Evolutionary conservation across 208 protist species (phyloP).

Genomic region (Wallacemonas sp.): DNA sequence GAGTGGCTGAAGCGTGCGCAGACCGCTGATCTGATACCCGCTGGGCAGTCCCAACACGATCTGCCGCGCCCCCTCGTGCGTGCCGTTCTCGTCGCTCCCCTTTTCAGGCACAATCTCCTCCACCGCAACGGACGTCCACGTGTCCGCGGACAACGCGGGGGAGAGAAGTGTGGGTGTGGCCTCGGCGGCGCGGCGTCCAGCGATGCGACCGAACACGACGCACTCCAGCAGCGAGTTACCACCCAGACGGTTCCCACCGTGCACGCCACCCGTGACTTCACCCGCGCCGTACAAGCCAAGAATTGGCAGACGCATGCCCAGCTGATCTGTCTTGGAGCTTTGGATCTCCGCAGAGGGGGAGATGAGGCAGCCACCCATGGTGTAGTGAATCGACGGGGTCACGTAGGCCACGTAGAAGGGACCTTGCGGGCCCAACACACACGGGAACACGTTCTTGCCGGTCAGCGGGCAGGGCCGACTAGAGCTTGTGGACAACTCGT

Average conservation of each 20-base stretch:
- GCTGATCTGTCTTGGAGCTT: constrained; percentile 26
- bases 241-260: constrained; percentile 95
- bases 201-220: constrained; percentile 63
- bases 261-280: constrained; percentile 96
- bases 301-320: constrained; percentile 62
- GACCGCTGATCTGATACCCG: constrained; percentile 23
- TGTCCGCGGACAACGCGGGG: background rate
- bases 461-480: constrained; percentile 44
- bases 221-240: constrained; percentile 96
- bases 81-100: constrained; percentile 3
- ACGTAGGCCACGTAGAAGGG: constrained; percentile 86
- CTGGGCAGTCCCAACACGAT: constrained; percentile 28
- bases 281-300: constrained; percentile 94
- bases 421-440: constrained; percentile 52
- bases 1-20: constrained; percentile 30
- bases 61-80: constrained; percentile 14
- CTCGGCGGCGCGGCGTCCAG: background rate
- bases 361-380: constrained; percentile 95
- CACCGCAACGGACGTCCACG: constrained; percentile 14
- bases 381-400: constrained; percentile 97
- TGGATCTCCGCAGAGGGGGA: constrained; percentile 83
- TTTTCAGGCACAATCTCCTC: constrained; percentile 22
- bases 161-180: constrained; percentile 2
- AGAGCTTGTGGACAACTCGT: constrained; percentile 32
- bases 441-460: constrained; percentile 85